Evolutionary conservation across 352 stramenopile species (phyloP), one percentile per base, ranked within the genome.

Genomic region (Globisporangium rhizosaccharum): DNA sequence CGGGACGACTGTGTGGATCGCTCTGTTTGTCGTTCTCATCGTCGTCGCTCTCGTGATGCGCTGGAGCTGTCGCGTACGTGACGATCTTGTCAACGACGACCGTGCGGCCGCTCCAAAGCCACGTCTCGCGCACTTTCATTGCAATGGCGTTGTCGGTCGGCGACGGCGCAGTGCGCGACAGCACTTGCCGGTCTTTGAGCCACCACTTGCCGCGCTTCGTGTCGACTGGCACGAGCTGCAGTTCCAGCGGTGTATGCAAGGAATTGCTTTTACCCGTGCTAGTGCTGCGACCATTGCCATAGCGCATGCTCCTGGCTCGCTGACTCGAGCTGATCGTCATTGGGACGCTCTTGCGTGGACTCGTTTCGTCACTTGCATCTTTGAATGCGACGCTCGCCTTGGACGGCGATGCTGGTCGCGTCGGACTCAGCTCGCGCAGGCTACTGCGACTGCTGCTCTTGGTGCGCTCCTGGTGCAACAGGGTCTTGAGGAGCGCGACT

Each of bases 31-130:
- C 18, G 8, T 7, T 7, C 8, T 25, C 37, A 26, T 37, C 15
- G 11, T 56, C 18, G 18, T 33, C 26, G 23, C 26, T 18, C 1
- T 56, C 39, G 33, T 56, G 14, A 20, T 47, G 14, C 15, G 18
- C 37, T 10, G 7, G 20, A 6, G 45, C 4, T 2, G 23, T 51
- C 17, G 49, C 45, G 47, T 30, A 66, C 20, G 53, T 68, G 26
- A 88, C 64, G 53, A 88, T 85, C 61, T 88, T 90, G 70, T 90
- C 81, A 17, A 88, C 54, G 3, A 87, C 53, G 20, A 90, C 73
- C 1, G 65, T 73, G 26, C 81, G 72, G 11, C 78, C 78, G 60
- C 71, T 84, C 81, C 81, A 88, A 42, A 74, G 57, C 81, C 78
- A 88, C 28, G 62, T 78, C 56, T 90, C 76, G 18, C 75, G 70